A percentile compares a stretch with the other conserved stretches of the same genome.
Conservation (phyloP, 192 early-diverging fungal species). For the Chytriomyces confervae region DNA sequence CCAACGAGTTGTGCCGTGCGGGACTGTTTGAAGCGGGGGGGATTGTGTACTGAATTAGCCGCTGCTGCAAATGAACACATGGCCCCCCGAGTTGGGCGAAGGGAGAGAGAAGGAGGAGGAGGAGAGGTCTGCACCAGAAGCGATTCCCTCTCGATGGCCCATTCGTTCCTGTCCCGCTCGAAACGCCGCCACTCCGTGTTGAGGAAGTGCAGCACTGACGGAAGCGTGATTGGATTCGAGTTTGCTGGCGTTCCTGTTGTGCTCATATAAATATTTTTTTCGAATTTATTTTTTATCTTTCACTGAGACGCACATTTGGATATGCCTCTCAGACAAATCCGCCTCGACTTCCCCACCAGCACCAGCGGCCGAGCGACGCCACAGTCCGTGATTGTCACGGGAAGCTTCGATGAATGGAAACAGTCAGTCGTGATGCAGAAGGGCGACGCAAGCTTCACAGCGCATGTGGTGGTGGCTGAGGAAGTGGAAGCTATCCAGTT, state of each 20-base stretch:
- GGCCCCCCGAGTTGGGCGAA: neutral
- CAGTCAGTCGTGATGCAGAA: neutral
- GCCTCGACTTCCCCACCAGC: too few species aligned
- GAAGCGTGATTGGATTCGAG: slow-evolving; percentile 2
- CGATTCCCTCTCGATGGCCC: slow-evolving; percentile 70
- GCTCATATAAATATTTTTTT: too few species aligned
- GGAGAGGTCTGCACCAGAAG: neutral
- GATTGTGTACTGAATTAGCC: neutral
- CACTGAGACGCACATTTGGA: too few species aligned
- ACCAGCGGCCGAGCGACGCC: neutral
- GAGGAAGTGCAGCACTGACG: slow-evolving; percentile 73
- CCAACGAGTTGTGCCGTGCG: slow-evolving; percentile 78
- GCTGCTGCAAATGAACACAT: too few species aligned
- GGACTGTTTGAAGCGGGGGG: slow-evolving; percentile 52
- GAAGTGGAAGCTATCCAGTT: neutral
- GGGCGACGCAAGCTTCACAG: neutral
- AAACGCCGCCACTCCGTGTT: slow-evolving; percentile 83
- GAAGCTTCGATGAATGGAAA: neutral
- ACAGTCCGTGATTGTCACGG: neutral
- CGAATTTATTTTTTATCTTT: too few species aligned
- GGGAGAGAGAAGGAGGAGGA: too few species aligned
- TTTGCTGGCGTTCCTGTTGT: too few species aligned
- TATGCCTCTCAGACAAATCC: too few species aligned
- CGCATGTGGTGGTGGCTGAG: neutral
- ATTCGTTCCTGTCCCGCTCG: slow-evolving; percentile 85